phyloP scores from a whole-genome alignment of 192 early-diverging fungal species.

The Chytriomyces sp. region DNA sequence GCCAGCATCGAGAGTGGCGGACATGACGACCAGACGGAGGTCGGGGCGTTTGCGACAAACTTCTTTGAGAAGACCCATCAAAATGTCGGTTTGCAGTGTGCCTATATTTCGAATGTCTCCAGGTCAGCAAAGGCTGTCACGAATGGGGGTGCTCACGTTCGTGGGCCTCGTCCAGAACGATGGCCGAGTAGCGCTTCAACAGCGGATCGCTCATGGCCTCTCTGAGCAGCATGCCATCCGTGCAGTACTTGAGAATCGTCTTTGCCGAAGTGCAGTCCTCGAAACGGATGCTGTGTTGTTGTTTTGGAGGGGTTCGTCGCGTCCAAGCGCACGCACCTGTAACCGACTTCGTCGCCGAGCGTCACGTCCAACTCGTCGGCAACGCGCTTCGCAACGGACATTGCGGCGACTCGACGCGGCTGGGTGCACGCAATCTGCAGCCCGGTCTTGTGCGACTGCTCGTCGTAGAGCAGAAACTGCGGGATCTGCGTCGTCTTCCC shows the following conservation, averaged over 20 bases:
- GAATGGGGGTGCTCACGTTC: slow-evolving; percentile 80
- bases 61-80: slow-evolving; percentile 98
- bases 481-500: slow-evolving; percentile 66
- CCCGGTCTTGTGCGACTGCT: slow-evolving; percentile 80
- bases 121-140: not conserved
- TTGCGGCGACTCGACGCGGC: slow-evolving; percentile 98
- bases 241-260: slow-evolving; percentile 95
- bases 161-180: slow-evolving; percentile 98
- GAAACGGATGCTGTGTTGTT: too few species aligned
- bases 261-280: slow-evolving; percentile 87
- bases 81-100: slow-evolving; percentile 85
- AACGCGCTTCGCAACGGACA: slow-evolving; percentile 98
- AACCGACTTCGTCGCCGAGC: slow-evolving; percentile 96
- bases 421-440: slow-evolving; percentile 98
- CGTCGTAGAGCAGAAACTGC: slow-evolving; percentile 91
- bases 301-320: too few species aligned
- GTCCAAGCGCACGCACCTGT: too few species aligned
- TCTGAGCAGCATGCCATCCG: slow-evolving; percentile 98
- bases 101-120: not conserved
- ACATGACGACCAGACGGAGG: slow-evolving; percentile 95
- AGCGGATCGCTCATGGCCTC: slow-evolving; percentile 96
- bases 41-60: slow-evolving; percentile 74
- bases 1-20: slow-evolving; percentile 95
- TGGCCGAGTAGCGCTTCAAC: slow-evolving; percentile 85
- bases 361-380: slow-evolving; percentile 94